Evolutionary conservation across 2,329 filamentous ascomycete species (phyloP).

Genomic region (Exophiala spinifera): DNA sequence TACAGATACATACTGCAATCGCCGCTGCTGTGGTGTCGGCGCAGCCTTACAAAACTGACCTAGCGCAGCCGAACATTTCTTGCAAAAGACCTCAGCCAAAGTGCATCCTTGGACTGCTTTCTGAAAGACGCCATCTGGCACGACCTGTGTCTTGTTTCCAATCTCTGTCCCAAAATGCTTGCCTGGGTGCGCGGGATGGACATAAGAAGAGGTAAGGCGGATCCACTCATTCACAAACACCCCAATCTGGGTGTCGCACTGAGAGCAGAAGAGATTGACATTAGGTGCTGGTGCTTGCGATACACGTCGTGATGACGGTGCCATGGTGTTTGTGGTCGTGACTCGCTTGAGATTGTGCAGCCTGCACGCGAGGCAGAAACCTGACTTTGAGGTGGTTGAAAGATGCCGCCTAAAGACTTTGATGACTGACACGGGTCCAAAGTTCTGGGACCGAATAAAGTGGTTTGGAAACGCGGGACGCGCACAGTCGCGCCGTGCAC

Average conservation of each 20-base stretch:
- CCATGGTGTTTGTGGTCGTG: slow-evolving; percentile 3
- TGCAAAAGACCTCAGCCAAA: slow-evolving; percentile 28
- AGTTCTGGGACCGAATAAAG: neutral
- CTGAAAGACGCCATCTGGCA: slow-evolving; percentile 23
- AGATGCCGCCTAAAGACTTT: too few species aligned
- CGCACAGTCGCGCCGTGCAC: too few species aligned
- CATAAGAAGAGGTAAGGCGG: slow-evolving; percentile 27
- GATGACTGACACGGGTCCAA: neutral
- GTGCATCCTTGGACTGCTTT: slow-evolving; percentile 24
- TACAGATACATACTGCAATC: slow-evolving; percentile 19
- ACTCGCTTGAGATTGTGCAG: neutral
- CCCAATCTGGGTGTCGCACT: slow-evolving; percentile 27
- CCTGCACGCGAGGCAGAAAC: too few species aligned
- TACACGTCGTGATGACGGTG: slow-evolving; percentile 7
- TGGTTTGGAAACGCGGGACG: too few species aligned
- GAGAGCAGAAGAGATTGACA: slow-evolving; percentile 25
- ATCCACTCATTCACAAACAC: slow-evolving; percentile 29
- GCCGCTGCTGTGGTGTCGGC: slow-evolving; percentile 15
- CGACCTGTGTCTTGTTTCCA: slow-evolving; percentile 20
- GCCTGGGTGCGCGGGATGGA: slow-evolving; percentile 19
- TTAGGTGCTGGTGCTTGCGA: slow-evolving; percentile 3
- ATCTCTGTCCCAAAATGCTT: slow-evolving; percentile 23
- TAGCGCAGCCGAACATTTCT: slow-evolving; percentile 22
- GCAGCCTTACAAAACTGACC: slow-evolving; percentile 28
- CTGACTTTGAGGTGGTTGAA: too few species aligned